Evolutionary conservation across 805 yeast genomes (phyloP).

Genomic region (Clavispora vitiphila): DNA sequence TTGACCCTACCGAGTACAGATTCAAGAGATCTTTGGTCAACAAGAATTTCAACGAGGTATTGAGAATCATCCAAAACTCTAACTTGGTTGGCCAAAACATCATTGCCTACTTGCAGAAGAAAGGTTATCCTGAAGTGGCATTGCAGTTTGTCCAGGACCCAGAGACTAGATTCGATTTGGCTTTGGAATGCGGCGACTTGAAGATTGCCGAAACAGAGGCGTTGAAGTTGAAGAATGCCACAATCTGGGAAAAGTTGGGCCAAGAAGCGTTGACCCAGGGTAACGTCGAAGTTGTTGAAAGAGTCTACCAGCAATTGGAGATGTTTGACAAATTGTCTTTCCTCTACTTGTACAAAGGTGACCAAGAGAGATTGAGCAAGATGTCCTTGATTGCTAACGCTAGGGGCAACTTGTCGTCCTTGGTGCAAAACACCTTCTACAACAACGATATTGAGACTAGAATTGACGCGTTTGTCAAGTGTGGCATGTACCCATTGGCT

Average conservation of each 20-base stretch:
- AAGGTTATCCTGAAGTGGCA: slow-evolving; percentile 97
- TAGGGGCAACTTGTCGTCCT: slow-evolving; percentile 73
- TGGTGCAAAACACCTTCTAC: slow-evolving; percentile 79
- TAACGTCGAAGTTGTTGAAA: slow-evolving; percentile 76
- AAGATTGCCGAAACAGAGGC: slow-evolving; percentile 88
- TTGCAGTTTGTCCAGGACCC: slow-evolving; percentile 95
- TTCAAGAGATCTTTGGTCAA: slow-evolving; percentile 90
- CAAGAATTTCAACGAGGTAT: slow-evolving; percentile 86
- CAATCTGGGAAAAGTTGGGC: slow-evolving; percentile 78
- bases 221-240: slow-evolving; percentile 58
- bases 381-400: slow-evolving; percentile 89
- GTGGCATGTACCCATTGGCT: slow-evolving; percentile 84
- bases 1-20: slow-evolving; percentile 96
- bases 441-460: slow-evolving; percentile 71
- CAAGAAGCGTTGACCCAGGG: slow-evolving; percentile 89
- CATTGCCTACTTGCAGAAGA: slow-evolving; percentile 87
- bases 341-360: slow-evolving; percentile 82
- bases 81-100: slow-evolving; percentile 96
- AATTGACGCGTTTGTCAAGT: slow-evolving; percentile 64
- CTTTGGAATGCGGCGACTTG: slow-evolving; percentile 88
- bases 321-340: slow-evolving; percentile 86
- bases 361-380: slow-evolving; percentile 63
- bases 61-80: slow-evolving; percentile 80
- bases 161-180: slow-evolving; percentile 91
- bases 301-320: slow-evolving; percentile 82